A percentile compares a stretch with the other conserved stretches of the same genome.
These are phyloP conservation scores for Tolypocladium nubicola DNA, from an alignment of 2,329 filamentous ascomycete species.

Conservation along the genomic window DNA sequence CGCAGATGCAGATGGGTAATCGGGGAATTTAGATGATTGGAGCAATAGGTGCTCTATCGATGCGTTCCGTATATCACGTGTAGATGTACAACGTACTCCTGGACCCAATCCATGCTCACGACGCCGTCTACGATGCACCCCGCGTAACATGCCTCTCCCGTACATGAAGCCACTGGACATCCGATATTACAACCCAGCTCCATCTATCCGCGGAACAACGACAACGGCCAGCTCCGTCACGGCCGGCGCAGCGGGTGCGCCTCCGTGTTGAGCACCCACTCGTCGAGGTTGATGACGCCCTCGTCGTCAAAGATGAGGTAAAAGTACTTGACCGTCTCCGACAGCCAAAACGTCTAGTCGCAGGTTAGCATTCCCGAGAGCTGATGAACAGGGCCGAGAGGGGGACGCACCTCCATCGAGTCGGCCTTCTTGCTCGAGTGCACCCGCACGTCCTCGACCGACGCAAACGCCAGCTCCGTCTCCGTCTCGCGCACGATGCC, in stretches of 20 bases:
- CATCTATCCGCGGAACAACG: too few relatives aligned
- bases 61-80: not conserved
- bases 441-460: slow-evolving; percentile 24
- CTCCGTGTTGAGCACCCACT: slow-evolving; percentile 56
- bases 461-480: slow-evolving; percentile 31
- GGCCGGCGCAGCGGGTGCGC: slow-evolving; percentile 37
- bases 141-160: not conserved
- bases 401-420: slow-evolving; percentile 46
- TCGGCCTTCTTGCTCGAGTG: slow-evolving; percentile 32
- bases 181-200: not conserved
- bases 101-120: not conserved
- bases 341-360: slow-evolving; percentile 56
- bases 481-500: slow-evolving; percentile 29
- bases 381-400: too few relatives aligned
- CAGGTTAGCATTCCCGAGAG: not conserved
- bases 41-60: not conserved
- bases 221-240: slow-evolving; percentile 2
- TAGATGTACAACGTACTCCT: not conserved
- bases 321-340: slow-evolving; percentile 71
- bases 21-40: not conserved
- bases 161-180: not conserved
- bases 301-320: slow-evolving; percentile 61
- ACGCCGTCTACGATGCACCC: not conserved
- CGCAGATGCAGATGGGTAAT: too few relatives aligned
- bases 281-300: slow-evolving; percentile 53